Percentiles rank a stretch among this genome's conserved stretches.
phyloP scores from a whole-genome alignment of 768 basidiomycete species.

The Amanita muscaria region DNA sequence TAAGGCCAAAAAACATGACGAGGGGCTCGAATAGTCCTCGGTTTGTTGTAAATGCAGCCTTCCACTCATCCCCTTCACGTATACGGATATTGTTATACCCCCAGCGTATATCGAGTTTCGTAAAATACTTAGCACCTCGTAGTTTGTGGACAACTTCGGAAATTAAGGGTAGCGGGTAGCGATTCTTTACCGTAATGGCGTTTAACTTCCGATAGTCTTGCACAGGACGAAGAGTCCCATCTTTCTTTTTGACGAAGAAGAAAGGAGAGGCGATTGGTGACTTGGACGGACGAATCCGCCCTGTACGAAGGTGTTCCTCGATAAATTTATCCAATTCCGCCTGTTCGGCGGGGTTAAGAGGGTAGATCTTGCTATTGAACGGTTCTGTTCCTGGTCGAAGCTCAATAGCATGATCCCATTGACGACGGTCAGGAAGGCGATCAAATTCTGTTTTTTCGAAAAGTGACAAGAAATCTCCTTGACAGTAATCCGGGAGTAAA shows the following conservation, averaged over 20 bases:
- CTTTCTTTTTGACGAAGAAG: conserved; percentile 20
- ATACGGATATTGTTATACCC: conserved; percentile 37
- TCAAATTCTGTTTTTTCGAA: no score
- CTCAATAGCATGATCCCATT: no score
- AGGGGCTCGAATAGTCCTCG: conserved; percentile 30
- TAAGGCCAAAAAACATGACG: conserved; percentile 34
- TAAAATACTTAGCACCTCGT: conserved; percentile 18
- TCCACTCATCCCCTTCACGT: conserved; percentile 33
- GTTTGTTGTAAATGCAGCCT: conserved; percentile 31
- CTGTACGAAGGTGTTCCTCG: conserved; percentile 19
- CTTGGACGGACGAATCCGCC: conserved; percentile 18
- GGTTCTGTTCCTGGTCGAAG: conserved; percentile 29
- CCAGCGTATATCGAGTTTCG: conserved; percentile 30
- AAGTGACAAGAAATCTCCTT: no score
- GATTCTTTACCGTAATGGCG: conserved; percentile 24
- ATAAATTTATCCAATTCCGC: conserved; percentile 15
- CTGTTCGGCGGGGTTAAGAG: neutral
- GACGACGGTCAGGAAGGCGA: no score
- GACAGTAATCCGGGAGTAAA: no score
- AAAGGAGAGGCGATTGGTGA: conserved; percentile 17
- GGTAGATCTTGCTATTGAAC: conserved; percentile 20
- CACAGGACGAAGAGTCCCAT: conserved; percentile 14
- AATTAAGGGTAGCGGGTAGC: conserved; percentile 28
- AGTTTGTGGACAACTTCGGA: conserved; percentile 23
- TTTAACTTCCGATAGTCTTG: conserved; percentile 30